Evolutionary conservation across 345 rosid genomes (phyloP).

Genomic region (Barbarea vulgaris): DNA sequence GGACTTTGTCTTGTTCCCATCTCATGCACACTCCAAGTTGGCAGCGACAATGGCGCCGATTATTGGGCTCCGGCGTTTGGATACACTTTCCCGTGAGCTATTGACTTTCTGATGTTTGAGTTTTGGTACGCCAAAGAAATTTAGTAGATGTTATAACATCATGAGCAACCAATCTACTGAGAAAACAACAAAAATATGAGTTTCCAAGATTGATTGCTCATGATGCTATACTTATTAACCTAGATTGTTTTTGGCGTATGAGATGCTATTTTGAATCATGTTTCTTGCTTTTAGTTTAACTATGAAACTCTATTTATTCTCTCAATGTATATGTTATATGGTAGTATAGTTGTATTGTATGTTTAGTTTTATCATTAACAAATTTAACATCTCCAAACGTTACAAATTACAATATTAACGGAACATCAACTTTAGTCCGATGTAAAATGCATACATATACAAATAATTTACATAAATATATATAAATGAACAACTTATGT

Average conservation of each 20-base stretch:
- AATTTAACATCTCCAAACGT: background rate
- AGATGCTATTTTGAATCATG: conserved; percentile 1
- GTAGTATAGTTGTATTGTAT: no score
- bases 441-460: background rate
- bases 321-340: background rate
- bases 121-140: conserved; percentile 11
- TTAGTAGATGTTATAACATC: conserved; percentile 54
- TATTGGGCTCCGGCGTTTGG: conserved; percentile 79
- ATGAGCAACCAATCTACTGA: conserved; percentile 60
- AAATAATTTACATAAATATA: no score
- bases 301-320: background rate
- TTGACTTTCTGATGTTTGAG: background rate
- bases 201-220: conserved; percentile 69
- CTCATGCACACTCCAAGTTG: conserved; percentile 68
- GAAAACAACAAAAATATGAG: conserved; percentile 24
- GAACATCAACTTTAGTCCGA: background rate
- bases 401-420: background rate
- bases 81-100: conserved; percentile 42
- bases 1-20: conserved; percentile 85
- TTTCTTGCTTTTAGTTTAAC: background rate
- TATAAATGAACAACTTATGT: no score
- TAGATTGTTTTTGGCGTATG: background rate
- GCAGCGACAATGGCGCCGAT: conserved; percentile 69
- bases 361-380: background rate
- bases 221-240: conserved; percentile 57